Conservation (phyloP, 2,329 filamentous ascomycete species). For the Bipolaris zeicola region DNA sequence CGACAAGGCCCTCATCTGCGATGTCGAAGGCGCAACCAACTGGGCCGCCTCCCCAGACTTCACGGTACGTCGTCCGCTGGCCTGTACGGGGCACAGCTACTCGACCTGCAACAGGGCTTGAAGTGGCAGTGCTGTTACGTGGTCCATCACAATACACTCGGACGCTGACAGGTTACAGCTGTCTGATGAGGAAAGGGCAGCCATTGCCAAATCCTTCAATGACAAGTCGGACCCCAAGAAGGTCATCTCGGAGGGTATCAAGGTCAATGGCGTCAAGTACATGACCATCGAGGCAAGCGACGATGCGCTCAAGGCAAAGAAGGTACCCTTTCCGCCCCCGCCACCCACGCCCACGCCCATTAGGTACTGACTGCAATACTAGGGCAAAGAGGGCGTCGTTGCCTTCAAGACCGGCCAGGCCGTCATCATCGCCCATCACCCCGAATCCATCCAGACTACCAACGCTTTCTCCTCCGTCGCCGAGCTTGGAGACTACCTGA, state of each 20-base stretch:
- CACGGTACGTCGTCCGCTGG: conserved; percentile 61
- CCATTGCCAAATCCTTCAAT: conserved; percentile 59
- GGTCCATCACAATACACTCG: background rate
- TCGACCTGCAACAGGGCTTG: background rate
- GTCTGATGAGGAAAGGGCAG: conserved; percentile 60
- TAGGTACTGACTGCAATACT: conserved; percentile 17
- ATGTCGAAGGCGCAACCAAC: conserved; percentile 58
- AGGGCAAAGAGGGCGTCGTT: conserved; percentile 81
- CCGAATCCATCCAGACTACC: conserved; percentile 72
- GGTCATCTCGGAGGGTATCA: conserved; percentile 73
- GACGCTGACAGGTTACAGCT: conserved; percentile 48
- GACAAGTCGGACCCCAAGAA: conserved; percentile 66
- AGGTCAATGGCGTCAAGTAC: conserved; percentile 78
- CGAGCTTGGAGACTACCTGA: conserved; percentile 85
- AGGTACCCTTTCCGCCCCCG: conserved; percentile 60
- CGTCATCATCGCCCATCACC: conserved; percentile 87
- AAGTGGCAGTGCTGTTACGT: background rate
- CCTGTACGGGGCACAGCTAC: conserved; percentile 2
- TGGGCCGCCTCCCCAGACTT: conserved; percentile 89
- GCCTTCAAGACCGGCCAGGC: conserved; percentile 88
- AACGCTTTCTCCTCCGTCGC: conserved; percentile 80
- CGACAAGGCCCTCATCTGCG: conserved; percentile 59
- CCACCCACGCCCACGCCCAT: background rate
- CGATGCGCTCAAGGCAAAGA: conserved; percentile 81
- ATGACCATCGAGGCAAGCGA: conserved; percentile 78